Evolutionary conservation across 306 rosid species (phyloP).

Genomic region (Ormosia emarginata): DNA sequence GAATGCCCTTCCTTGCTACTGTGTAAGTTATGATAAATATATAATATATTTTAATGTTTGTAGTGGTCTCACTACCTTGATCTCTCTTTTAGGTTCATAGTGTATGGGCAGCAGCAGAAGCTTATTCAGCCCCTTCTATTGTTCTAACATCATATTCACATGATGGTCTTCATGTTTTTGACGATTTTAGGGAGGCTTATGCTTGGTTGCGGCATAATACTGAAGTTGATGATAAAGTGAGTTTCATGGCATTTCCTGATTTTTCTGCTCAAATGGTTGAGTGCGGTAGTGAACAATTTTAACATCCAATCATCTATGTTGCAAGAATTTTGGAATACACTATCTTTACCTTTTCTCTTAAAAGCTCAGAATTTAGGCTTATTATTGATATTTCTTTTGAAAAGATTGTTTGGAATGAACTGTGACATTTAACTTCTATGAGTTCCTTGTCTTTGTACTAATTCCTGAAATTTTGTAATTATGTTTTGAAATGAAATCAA

Average conservation of each 20-base stretch:
- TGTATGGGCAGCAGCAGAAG: slow-evolving; percentile 99
- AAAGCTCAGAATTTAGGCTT: neutral
- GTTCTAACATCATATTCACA: slow-evolving; percentile 84
- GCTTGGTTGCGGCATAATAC: slow-evolving; percentile 99
- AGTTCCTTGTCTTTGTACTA: neutral
- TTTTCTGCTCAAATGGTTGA: slow-evolving; percentile 20
- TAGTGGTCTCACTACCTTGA: neutral
- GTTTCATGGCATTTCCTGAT: slow-evolving; percentile 27
- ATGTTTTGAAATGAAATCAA: neutral
- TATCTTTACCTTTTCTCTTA: neutral
- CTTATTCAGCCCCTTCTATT: slow-evolving; percentile 98
- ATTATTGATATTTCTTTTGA: neutral
- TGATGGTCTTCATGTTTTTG: slow-evolving; percentile 97
- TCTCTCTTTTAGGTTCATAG: slow-evolving; percentile 73
- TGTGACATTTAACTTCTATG: neutral
- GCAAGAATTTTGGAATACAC: neutral
- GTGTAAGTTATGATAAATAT: neutral
- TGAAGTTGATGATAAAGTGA: slow-evolving; percentile 94
- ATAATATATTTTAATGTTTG: too few relatives aligned
- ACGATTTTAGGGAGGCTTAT: slow-evolving; percentile 98
- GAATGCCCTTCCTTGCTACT: neutral
- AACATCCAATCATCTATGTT: neutral
- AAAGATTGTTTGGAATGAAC: neutral
- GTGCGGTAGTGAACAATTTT: neutral
- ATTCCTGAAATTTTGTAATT: neutral